Percentiles rank a stretch among this genome's conserved stretches.
Evolutionary conservation across 805 yeast genomes (phyloP).

Genomic region (Candida lessepsii): DNA sequence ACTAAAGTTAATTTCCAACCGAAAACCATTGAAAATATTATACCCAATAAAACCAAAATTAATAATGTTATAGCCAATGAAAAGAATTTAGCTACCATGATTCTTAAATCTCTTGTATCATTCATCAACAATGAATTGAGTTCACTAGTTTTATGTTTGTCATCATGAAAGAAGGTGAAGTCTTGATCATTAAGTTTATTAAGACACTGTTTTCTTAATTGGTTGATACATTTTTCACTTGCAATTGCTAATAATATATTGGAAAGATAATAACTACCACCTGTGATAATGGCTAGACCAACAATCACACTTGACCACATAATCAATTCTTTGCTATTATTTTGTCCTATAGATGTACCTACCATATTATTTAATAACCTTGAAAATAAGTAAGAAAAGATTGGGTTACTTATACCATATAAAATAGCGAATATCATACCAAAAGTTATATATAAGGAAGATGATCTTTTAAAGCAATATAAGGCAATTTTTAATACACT

Average conservation of each 20-base stretch:
- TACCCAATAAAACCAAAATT: conserved; percentile 56
- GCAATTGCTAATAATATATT: conserved; percentile 50
- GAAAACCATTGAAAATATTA: conserved; percentile 69
- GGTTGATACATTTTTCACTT: conserved; percentile 67
- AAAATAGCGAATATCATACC: conserved; percentile 57
- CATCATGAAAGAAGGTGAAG: conserved; percentile 49
- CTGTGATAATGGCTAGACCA: conserved; percentile 62
- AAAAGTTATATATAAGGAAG: conserved; percentile 23
- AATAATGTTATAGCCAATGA: conserved; percentile 53
- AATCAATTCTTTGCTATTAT: conserved; percentile 31
- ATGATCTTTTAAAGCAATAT: conserved; percentile 21
- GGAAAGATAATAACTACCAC: conserved; percentile 52
- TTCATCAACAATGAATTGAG: conserved; percentile 69
- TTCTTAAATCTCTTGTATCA: conserved; percentile 76
- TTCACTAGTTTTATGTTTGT: conserved; percentile 45
- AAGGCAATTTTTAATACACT: conserved; percentile 24
- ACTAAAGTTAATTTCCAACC: conserved; percentile 91
- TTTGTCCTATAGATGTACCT: conserved; percentile 35
- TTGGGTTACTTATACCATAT: conserved; percentile 68
- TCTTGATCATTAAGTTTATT: conserved; percentile 50
- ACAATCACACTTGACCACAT: conserved; percentile 73
- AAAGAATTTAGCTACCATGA: conserved; percentile 60
- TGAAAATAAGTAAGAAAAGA: conserved; percentile 77
- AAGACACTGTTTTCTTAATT: conserved; percentile 52
- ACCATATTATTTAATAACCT: conserved; percentile 64